A percentile compares a stretch with the other conserved stretches of the same genome.
phyloP scores from a whole-genome alignment of 805 yeast species.

The Yueomyces sinensis region DNA sequence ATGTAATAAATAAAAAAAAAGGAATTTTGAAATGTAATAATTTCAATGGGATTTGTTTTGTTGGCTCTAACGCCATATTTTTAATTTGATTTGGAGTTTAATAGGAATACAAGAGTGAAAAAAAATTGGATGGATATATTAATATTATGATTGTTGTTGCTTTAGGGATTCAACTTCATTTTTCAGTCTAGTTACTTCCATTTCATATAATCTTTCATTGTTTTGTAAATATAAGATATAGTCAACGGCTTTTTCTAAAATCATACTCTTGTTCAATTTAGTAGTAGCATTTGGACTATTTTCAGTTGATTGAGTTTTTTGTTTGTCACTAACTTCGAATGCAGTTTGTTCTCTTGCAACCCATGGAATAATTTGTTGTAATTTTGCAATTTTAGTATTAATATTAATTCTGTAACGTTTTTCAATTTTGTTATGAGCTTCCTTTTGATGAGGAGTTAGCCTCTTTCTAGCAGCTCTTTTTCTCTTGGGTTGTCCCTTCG shows the following conservation, averaged over 20 bases:
- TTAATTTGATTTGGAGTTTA: too few relatives aligned
- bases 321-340: slow-evolving; percentile 30
- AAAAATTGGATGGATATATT: too few relatives aligned
- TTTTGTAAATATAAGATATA: slow-evolving; percentile 42
- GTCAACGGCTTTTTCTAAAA: slow-evolving; percentile 54
- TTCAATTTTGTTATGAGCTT: slow-evolving; percentile 63
- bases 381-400: slow-evolving; percentile 55
- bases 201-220: slow-evolving; percentile 27
- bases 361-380: slow-evolving; percentile 58
- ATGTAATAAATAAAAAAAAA: too few relatives aligned
- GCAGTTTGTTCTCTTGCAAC: slow-evolving; percentile 50
- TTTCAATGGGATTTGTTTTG: too few relatives aligned
- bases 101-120: too few relatives aligned
- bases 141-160: not conserved
- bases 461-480: slow-evolving; percentile 36
- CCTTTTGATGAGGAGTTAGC: slow-evolving; percentile 39
- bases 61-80: too few relatives aligned
- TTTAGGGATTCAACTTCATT: slow-evolving; percentile 20
- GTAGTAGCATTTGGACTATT: slow-evolving; percentile 13
- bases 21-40: too few relatives aligned
- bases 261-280: slow-evolving; percentile 50
- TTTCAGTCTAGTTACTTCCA: slow-evolving; percentile 22
- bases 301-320: slow-evolving; percentile 1
- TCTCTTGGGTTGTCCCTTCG: not conserved
- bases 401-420: slow-evolving; percentile 59